Base-by-base conservation (phyloP, 2,329 filamentous ascomycete species). In the Clarireedia homoeocarpa region DNA sequence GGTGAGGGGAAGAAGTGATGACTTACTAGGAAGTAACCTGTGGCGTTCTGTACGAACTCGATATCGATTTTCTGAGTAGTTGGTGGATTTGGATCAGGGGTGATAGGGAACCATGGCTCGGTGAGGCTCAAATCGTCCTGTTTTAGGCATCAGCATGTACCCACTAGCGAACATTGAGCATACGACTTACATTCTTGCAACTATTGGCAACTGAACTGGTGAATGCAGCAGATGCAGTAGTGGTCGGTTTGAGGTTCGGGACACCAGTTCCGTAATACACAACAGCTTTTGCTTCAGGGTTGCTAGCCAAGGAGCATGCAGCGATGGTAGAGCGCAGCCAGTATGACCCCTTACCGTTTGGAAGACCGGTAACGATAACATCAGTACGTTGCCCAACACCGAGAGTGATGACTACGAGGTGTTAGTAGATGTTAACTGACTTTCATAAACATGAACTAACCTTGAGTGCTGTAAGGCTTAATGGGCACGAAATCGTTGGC, bases 401-500 rank as follows among this genome's bases (percentile, higher is more conserved):
- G 1, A 85, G 39, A 20, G 57, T 59, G 12, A 59, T 47, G 6
- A 57, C 55, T 52, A 40, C 12, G 20, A 36, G 30, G 15, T 23
- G 14, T 49, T 10, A 49, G 30, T 20, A 24, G 17, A 38, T 10
- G 30, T 15, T 10, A 9, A 24, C 20, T 14, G 4, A 12, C 6
- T 38, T 17, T 14, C 23, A 23, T 2, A 10, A n/a, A 23, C 4
- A 1, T 14, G 10, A 27, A 81, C 23, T 86, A 72, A 6, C 81
- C 75, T 10, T 79, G 72, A 0, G 82, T 83, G 1, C 77, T 73
- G 66, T 86, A 88, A 0, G 85, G 84, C 53, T 79, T 65, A 10
- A 85, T 73, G 1, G 81, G 79, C 0, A 84, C 79, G 12, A 75
- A 67, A 46, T 85, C 75, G 65, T 88, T 88, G 69, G 85, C 84